Conservation (phyloP, 2,329 filamentous ascomycete genomes). For the Colletotrichum orchidophilum region DNA sequence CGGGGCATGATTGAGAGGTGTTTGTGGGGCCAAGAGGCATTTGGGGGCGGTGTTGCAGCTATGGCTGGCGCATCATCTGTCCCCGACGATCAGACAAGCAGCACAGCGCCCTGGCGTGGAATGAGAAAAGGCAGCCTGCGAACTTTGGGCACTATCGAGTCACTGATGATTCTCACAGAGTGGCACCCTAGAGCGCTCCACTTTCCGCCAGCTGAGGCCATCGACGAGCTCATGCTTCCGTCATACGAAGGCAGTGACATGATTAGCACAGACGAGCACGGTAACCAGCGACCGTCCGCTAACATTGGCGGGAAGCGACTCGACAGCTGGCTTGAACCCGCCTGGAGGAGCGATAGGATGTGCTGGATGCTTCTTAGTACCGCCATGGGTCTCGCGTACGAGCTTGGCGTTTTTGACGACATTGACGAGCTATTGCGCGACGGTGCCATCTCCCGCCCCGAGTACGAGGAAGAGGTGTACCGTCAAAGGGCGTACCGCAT, state of each 20-base stretch:
- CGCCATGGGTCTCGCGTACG: conserved; percentile 88
- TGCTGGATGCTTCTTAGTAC: conserved; percentile 98
- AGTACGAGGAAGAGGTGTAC: conserved; percentile 80
- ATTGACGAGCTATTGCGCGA: conserved; percentile 76
- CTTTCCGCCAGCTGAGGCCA: conserved; percentile 85
- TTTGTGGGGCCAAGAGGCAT: conserved; percentile 95
- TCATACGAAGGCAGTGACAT: conserved; percentile 60
- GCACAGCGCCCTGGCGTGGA: conserved; percentile 75
- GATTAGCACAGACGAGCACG: conserved; percentile 54
- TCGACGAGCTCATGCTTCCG: conserved; percentile 74
- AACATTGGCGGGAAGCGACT: conserved; percentile 85
- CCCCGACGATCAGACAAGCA: conserved; percentile 67
- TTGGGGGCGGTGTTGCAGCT: conserved; percentile 78
- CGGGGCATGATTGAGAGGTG: conserved; percentile 95
- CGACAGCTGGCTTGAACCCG: conserved; percentile 95
- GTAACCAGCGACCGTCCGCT: conserved; percentile 53
- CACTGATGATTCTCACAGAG: conserved; percentile 91
- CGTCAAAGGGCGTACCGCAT: conserved; percentile 82
- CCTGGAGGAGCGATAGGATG: conserved; percentile 94
- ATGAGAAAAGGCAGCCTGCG: conserved; percentile 81
- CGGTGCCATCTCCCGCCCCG: conserved; percentile 67
- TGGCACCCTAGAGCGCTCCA: conserved; percentile 97
- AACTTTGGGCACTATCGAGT: conserved; percentile 93
- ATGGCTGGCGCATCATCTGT: conserved; percentile 29
- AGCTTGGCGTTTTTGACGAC: conserved; percentile 94